phyloP scores from a whole-genome alignment of 805 yeast genomes.

The Zygosaccharomyces lentus region DNA sequence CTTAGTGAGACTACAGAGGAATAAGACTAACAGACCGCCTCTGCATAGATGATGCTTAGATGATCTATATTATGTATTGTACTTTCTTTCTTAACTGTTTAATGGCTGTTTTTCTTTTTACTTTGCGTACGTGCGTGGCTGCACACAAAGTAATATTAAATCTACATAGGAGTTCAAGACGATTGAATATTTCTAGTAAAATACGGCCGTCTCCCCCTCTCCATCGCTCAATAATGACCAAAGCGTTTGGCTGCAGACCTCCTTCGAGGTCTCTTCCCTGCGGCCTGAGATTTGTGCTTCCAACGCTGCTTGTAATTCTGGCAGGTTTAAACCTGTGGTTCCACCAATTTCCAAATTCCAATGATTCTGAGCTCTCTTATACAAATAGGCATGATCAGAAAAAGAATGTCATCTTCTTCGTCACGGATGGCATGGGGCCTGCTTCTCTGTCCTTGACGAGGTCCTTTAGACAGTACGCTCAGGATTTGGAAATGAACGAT shows the following conservation, averaged over 20 bases:
- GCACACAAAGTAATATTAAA: background rate
- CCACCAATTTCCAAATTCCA: background rate
- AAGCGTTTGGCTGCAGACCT: background rate
- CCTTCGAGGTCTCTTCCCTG: background rate
- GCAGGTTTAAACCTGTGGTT: background rate
- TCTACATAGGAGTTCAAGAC: no score
- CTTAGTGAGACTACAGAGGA: constrained; percentile 56
- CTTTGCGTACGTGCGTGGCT: background rate
- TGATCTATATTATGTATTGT: background rate
- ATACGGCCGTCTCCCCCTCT: background rate
- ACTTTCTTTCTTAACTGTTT: background rate
- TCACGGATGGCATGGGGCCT: constrained; percentile 95
- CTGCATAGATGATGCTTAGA: constrained; percentile 21
- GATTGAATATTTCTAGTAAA: no score
- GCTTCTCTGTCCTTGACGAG: constrained; percentile 78
- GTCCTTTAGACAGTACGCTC: constrained; percentile 55
- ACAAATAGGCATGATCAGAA: constrained; percentile 32
- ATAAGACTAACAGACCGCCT: constrained; percentile 39
- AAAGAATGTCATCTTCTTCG: constrained; percentile 80
- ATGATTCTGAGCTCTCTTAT: background rate
- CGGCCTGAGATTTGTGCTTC: constrained; percentile 2
- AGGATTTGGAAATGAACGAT: constrained; percentile 48
- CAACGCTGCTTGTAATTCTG: constrained; percentile 1
- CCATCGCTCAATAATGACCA: background rate
- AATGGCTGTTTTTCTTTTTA: background rate